A percentile compares a stretch with the other conserved stretches of the same genome.
These are phyloP conservation scores for Poa pratensis DNA, from an alignment of 176 grass and related monocot genomes.

Conservation along the genomic window DNA sequence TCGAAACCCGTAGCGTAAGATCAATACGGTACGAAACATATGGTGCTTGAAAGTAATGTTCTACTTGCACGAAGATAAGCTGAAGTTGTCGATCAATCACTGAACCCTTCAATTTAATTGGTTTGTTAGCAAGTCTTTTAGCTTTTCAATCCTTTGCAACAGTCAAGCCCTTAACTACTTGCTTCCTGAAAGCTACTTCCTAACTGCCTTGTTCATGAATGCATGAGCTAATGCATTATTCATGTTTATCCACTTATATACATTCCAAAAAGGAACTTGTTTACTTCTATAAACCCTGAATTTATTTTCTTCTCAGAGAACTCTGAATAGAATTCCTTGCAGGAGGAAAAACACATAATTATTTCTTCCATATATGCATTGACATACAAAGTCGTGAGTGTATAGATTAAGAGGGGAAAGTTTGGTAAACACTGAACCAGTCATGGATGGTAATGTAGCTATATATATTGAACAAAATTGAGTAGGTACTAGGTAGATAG, in stretches of 20 bases:
- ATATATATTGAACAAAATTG: conserved; percentile 32
- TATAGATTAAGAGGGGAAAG: conserved; percentile 25
- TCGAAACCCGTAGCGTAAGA: conserved; percentile 30
- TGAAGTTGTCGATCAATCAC: conserved; percentile 39
- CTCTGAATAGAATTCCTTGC: not conserved
- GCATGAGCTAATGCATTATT: conserved; percentile 21
- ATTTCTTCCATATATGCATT: not conserved
- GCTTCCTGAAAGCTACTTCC: conserved; percentile 52
- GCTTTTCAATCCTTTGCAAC: conserved; percentile 46
- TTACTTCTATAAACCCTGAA: conserved; percentile 2
- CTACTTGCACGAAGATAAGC: conserved; percentile 26
- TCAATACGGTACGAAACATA: conserved; percentile 32
- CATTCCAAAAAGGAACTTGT: conserved; percentile 3
- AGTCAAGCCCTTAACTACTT: conserved; percentile 51
- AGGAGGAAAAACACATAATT: not conserved
- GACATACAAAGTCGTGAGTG: not conserved
- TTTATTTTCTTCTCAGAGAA: not conserved
- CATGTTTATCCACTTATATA: conserved; percentile 30
- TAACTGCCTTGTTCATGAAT: conserved; percentile 48
- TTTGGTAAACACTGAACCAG: conserved; percentile 25
- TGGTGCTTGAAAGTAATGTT: conserved; percentile 42
- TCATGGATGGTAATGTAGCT: conserved; percentile 30
- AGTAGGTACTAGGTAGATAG: conserved; percentile 52
- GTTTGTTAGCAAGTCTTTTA: conserved; percentile 41
- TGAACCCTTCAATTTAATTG: conserved; percentile 28